Conservation (phyloP, 169 alveolate species). For the Miamiensis avidus region DNA sequence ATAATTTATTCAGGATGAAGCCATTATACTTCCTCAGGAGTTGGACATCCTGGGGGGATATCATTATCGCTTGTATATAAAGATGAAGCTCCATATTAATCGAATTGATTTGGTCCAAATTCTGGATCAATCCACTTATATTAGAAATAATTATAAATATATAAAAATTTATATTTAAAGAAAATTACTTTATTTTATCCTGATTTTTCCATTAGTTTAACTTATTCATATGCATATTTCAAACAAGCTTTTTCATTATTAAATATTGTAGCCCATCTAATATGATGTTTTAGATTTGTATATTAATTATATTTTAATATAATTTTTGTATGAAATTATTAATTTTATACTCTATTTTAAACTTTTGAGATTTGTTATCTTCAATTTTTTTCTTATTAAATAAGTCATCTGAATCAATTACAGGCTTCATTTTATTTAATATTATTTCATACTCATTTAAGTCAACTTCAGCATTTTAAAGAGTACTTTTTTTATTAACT, state of each 20-base stretch:
- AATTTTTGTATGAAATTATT: no score
- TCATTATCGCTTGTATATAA: conserved; percentile 12
- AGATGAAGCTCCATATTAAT: conserved; percentile 31
- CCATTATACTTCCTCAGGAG: conserved; percentile 28
- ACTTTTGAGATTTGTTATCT: background rate
- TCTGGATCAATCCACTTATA: conserved; percentile 1
- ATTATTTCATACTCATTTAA: background rate
- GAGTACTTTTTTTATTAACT: background rate
- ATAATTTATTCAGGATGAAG: conserved; percentile 14
- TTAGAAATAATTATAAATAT: no score
- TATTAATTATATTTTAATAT: no score
- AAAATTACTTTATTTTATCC: background rate
- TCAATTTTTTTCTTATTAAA: no score
- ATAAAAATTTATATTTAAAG: no score
- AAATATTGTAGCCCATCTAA: background rate
- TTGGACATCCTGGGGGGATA: conserved; percentile 30
- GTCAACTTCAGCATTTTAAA: background rate
- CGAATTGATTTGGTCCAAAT: conserved; percentile 36
- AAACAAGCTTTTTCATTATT: background rate
- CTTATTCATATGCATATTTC: background rate
- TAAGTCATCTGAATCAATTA: background rate
- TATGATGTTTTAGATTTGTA: no score
- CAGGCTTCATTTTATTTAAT: no score
- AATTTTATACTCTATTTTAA: no score
- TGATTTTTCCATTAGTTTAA: background rate